Conservation (phyloP, 257 asterid species). For the Misopates orontium region DNA sequence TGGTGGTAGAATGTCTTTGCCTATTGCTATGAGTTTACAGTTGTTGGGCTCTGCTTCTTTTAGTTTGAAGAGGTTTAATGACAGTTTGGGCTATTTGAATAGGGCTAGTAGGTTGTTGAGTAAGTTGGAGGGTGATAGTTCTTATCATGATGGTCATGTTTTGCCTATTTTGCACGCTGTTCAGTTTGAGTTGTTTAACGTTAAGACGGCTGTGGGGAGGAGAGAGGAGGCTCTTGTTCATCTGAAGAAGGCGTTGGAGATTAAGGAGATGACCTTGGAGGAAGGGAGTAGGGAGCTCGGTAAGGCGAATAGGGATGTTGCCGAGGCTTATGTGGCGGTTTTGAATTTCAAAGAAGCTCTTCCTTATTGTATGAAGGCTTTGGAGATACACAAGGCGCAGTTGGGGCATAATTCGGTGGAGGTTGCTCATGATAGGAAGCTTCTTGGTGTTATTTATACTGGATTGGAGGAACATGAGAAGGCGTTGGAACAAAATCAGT, state of each 20-base stretch:
- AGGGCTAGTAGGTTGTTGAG: conserved; percentile 74
- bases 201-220: conserved; percentile 87
- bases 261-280: conserved; percentile 70
- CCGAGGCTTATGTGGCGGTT: conserved; percentile 80
- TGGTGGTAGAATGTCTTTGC: conserved; percentile 48
- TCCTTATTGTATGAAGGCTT: conserved; percentile 77
- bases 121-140: conserved; percentile 50
- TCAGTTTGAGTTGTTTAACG: conserved; percentile 70
- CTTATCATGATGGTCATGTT: conserved; percentile 46
- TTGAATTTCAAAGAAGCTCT: conserved; percentile 75
- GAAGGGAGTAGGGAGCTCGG: conserved; percentile 78
- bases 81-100: conserved; percentile 80
- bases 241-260: conserved; percentile 73
- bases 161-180: conserved; percentile 76
- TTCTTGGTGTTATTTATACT: conserved; percentile 83
- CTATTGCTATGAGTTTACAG: conserved; percentile 87
- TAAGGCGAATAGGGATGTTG: conserved; percentile 78
- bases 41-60: conserved; percentile 74
- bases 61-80: conserved; percentile 66
- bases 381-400: conserved; percentile 64
- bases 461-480: conserved; percentile 81
- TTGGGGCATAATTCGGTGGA: conserved; percentile 82
- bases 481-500: conserved; percentile 81
- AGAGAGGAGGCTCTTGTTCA: conserved; percentile 84
- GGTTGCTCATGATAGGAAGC: conserved; percentile 83